Base-by-base conservation (phyloP, 345 rosid genomes). In the Eucalyptus pumila region DNA sequence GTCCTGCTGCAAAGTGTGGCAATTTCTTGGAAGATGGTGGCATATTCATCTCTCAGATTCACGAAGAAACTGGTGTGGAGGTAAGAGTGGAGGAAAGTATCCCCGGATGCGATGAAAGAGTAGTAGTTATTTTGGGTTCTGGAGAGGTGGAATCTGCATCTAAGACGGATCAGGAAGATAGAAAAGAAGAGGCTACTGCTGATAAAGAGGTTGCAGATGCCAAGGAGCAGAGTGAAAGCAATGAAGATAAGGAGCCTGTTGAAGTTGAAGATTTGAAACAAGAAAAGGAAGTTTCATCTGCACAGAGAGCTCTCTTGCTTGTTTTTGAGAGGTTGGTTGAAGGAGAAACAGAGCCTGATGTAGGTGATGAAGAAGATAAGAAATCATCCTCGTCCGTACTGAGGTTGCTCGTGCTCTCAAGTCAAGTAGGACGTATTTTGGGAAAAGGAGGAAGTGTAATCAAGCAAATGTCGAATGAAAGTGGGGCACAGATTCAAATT, bases 391-490 rank as follows among this genome's bases (percentile, higher is more conserved):
- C 88, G 4, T 69, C 80, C 86, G 83, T 93, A 86, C 88, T 94
- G 88, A 94, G 96, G 93, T 93, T 96, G 87, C 95, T 95, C 86
- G 94, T 94, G 89, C 92, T 89, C 81, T 92, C 94, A 40, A 91
- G 90, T 93, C 96, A 96, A 91, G 95, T 95, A 89, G 94, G 95
- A 62, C 92, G 95, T 91, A 91, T 96, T 89, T 90, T 94, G 91
- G 97, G 96, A 60, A 94, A 94, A 91, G 97, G 93, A 87, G 97
- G 98, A 69, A 92, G 93, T 51, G 92, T 94, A 90, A 93, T 94
- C 86, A 93, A 95, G 93, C 94, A 92, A 92, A 94, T 93, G 93
- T 88, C 93, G 40, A 86, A 94, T 42, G 94, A 93, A 81, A 95
- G 97, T 92, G 95, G 97, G 85, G 95, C 97, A 45, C 94, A 96